Conservation (phyloP, 1,284 basidiomycete species). For the Ganoderma boninense region DNA sequence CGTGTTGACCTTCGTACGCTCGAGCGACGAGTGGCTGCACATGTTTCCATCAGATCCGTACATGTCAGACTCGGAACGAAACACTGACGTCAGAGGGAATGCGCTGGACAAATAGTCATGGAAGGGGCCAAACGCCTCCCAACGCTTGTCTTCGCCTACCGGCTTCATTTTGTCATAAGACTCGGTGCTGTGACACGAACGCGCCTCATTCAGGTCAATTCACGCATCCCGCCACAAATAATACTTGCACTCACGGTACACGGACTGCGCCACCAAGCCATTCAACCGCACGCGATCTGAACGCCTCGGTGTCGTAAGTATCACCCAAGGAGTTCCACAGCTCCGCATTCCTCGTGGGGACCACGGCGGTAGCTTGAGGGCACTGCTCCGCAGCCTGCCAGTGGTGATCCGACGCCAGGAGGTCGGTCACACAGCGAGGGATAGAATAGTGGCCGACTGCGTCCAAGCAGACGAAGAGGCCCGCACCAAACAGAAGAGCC, state of each 20-base stretch:
- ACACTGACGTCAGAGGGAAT: slow-evolving; percentile 51
- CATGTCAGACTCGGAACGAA: not conserved
- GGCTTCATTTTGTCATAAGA: slow-evolving; percentile 52
- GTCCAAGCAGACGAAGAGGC: slow-evolving; percentile 20
- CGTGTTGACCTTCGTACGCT: slow-evolving; percentile 66
- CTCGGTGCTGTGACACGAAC: slow-evolving; percentile 40
- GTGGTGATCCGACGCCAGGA: not conserved
- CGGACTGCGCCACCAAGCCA: slow-evolving; percentile 62
- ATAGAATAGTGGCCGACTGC: slow-evolving; percentile 16
- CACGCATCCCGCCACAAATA: no score
- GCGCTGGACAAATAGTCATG: slow-evolving; percentile 51
- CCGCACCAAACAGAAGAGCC: slow-evolving; percentile 22
- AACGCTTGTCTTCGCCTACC: slow-evolving; percentile 53
- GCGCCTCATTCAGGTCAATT: not conserved
- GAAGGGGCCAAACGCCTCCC: slow-evolving; percentile 51
- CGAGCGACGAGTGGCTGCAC: slow-evolving; percentile 57
- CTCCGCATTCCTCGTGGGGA: slow-evolving; percentile 50
- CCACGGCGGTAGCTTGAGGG: slow-evolving; percentile 53
- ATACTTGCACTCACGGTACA: slow-evolving; percentile 42
- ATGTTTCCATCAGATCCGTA: not conserved
- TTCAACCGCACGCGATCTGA: slow-evolving; percentile 55
- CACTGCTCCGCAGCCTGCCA: slow-evolving; percentile 42
- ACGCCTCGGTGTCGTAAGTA: slow-evolving; percentile 51
- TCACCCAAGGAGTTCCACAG: slow-evolving; percentile 53
- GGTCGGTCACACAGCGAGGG: slow-evolving; percentile 13